Evolutionary conservation across 2,329 filamentous ascomycete genomes (phyloP), one percentile per base, ranked within the genome.

Genomic region (Daldinia sp.): DNA sequence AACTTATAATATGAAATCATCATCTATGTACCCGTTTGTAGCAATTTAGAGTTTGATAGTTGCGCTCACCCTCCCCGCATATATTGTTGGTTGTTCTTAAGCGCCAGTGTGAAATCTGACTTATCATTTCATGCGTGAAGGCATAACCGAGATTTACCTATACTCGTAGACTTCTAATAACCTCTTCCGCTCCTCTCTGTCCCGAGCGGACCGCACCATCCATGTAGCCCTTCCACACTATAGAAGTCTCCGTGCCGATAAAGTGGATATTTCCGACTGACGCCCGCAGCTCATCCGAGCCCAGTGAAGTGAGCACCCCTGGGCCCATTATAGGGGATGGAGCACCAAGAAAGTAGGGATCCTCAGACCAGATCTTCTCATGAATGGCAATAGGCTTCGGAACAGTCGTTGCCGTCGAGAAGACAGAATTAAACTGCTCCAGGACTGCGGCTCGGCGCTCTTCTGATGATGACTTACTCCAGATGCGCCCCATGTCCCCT

Each of bases 191-290:
- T 1, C 79, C 86, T 13, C 83, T 75, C 64, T 86, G 79, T 1
- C 87, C 86, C 56, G 79, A 82, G 5, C 82, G 72, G 10, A 88
- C 77, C 0, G 87, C 87, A 1, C 87, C 87, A 67, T 89, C 87
- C 85, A 89, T 87, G 72, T 88, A 88, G 0, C 86, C 86, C 61
- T 84, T 85, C 86, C 86, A 88, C 64, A 84, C 81, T 2, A 73
- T 78, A 0, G 82, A 81, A 0, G 82, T 85, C 78, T 89, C 87
- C 0, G 86, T 87, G 0, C 87, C 86, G 2, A 82, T 85, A 70
- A 88, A 89, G 70, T 88, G 82, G 3, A 87, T 30, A 35, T 83
- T 79, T 4, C 81, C 78, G 54, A 77, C 75, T 0, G 77, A 72
- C 33, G 79, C 74, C n/a, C 80, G 73, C 9, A 84, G 67, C 4